Evolutionary conservation across 2,329 filamentous ascomycete genomes (phyloP).

Genomic region (Penicillium digitatum): DNA sequence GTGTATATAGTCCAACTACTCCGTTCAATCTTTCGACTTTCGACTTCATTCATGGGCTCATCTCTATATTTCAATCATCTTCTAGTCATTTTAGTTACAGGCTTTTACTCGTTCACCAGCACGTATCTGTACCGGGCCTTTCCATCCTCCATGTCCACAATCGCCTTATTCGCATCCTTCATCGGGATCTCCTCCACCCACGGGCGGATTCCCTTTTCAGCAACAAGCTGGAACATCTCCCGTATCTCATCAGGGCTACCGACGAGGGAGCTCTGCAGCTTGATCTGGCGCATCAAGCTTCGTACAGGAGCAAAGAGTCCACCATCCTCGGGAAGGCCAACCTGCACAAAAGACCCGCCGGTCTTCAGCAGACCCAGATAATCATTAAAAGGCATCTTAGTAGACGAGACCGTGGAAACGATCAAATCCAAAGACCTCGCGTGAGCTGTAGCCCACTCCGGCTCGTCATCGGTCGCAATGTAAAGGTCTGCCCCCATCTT

Average conservation of each 20-base stretch:
- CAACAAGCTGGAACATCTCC: conserved; percentile 45
- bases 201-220: conserved; percentile 38
- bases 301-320: conserved; percentile 53
- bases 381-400: conserved; percentile 60
- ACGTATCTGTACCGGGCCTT: conserved; percentile 48
- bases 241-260: conserved; percentile 42
- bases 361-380: conserved; percentile 59
- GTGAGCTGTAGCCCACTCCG: conserved; percentile 51
- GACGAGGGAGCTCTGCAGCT: conserved; percentile 48
- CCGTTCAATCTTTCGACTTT: not conserved
- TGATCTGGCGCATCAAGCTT: conserved; percentile 53
- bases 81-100: not conserved
- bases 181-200: conserved; percentile 45
- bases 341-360: conserved; percentile 60
- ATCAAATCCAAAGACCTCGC: conserved; percentile 53
- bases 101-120: conserved; percentile 38
- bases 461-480: conserved; percentile 55
- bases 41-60: not conserved
- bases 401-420: conserved; percentile 54
- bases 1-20: not conserved
- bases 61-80: not conserved
- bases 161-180: conserved; percentile 44
- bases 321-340: conserved; percentile 62
- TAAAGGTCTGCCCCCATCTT: conserved; percentile 55
- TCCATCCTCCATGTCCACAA: conserved; percentile 44